phyloP scores from a whole-genome alignment of 2,329 filamentous ascomycete species.

The Stachybotrys elegans region DNA sequence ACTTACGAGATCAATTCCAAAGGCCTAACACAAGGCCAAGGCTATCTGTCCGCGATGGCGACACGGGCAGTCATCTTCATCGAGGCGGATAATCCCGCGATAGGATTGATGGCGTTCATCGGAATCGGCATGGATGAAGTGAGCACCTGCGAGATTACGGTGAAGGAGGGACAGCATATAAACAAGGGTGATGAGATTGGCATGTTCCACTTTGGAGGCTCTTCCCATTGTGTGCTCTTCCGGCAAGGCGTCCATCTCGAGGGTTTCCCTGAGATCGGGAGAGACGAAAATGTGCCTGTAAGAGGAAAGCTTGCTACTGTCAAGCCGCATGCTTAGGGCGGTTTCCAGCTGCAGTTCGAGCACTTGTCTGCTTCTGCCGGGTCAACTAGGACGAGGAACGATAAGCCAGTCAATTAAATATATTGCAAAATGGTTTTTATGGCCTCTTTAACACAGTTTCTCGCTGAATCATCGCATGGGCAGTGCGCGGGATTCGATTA shows the following conservation, averaged over 20 bases:
- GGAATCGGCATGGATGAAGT: slow-evolving; percentile 75
- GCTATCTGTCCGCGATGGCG: slow-evolving; percentile 63
- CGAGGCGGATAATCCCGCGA: slow-evolving; percentile 60
- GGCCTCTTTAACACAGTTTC: no score
- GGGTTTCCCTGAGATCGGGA: slow-evolving; percentile 29
- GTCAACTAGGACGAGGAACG: no score
- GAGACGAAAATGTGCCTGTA: slow-evolving; percentile 33
- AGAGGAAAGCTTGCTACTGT: slow-evolving; percentile 30
- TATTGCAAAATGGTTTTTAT: no score
- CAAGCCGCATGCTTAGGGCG: no score
- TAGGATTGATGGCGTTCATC: slow-evolving; percentile 67
- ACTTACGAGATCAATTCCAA: slow-evolving; percentile 18
- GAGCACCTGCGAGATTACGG: slow-evolving; percentile 66
- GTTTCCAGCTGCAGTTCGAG: no score
- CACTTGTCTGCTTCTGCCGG: no score
- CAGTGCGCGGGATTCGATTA: no score
- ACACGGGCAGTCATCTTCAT: slow-evolving; percentile 67
- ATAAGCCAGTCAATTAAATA: no score
- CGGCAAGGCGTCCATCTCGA: slow-evolving; percentile 46
- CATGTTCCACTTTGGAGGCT: slow-evolving; percentile 80
- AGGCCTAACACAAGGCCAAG: slow-evolving; percentile 50
- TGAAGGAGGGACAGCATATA: slow-evolving; percentile 59
- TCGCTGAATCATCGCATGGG: no score
- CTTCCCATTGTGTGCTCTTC: slow-evolving; percentile 65
- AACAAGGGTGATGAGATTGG: slow-evolving; percentile 67